Base-by-base conservation (phyloP, 495 filamentous ascomycete genomes). In the Letharia columbiana region DNA sequence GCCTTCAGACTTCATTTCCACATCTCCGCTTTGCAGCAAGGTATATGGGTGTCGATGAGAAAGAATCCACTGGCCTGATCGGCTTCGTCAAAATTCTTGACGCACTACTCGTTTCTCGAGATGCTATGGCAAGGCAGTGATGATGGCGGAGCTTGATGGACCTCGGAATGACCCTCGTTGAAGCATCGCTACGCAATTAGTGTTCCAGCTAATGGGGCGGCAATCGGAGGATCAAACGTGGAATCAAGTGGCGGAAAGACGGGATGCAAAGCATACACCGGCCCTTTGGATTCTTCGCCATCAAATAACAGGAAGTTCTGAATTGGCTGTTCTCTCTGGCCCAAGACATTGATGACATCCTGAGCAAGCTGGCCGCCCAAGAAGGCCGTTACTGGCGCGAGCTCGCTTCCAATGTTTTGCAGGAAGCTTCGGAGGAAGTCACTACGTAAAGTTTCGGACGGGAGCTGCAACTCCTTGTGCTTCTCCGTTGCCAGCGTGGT, bases 281-380 rank as follows among this genome's bases (percentile, higher is more conserved):
- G 87, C 0, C 87, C 90, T 61, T 88, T 82, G 72, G 85, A 88
- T 62, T 80, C 84, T 69, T 91, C 89, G 3, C 91, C 94, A 74
- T 97, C 91, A 73, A 98, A 96, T 15, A 98, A 77, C 44, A 96
- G 81, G 72, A 97, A 84, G 73, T 98, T 98, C 79, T 98, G 95
- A 20, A 98, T 83, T 4, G 94, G 94, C 75, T 98, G 94, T 77
- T 97, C 91, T 52, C 89, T 83, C 68, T 86, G 83, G 33, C 92
- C 90, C 12, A 98, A 83, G 45, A 97, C 92, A 68, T 97, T 98
- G 75, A 98, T 98, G 28, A 96, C 91, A 73, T 98, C 94, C 77
- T 98, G 94, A 4, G 93, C 92, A 7, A 98, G 80, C 71, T 90
- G 84, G 1, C 92, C 94, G 37, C 94, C 94, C 35, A 98, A 75